Conservation (phyloP, 169 alveolate genomes). For the Plasmodium cynomolgi region DNA sequence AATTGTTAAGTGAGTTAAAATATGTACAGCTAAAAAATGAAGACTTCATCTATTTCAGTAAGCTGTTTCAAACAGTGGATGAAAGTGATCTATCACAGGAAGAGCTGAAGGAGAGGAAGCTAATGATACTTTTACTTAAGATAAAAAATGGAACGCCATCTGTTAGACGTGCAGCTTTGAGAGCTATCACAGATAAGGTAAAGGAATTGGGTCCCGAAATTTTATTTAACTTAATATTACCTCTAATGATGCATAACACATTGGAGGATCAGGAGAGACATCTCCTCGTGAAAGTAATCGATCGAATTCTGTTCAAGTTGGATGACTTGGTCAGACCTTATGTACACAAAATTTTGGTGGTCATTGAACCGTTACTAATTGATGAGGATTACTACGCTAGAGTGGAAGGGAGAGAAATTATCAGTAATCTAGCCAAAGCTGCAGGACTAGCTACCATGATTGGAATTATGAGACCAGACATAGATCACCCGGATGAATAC, state of each 20-base stretch:
- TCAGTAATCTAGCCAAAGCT: conserved; percentile 95
- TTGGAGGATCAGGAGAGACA: conserved; percentile 99
- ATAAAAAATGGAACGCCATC: conserved; percentile 99
- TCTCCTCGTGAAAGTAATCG: conserved; percentile 97
- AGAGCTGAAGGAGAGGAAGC: conserved; percentile 96
- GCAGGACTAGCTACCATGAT: conserved; percentile 99
- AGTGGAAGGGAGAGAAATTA: conserved; percentile 99
- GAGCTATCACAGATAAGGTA: conserved; percentile 96
- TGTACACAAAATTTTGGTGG: conserved; percentile 98
- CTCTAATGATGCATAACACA: conserved; percentile 97
- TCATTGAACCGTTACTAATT: conserved; percentile 98
- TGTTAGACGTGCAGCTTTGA: conserved; percentile 95
- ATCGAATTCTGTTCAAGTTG: conserved; percentile 96
- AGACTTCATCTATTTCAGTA: conserved; percentile 92
- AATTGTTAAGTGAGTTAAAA: conserved; percentile 74
- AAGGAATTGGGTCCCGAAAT: conserved; percentile 98
- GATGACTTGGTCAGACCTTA: conserved; percentile 98
- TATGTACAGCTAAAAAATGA: conserved; percentile 93
- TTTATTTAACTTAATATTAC: conserved; percentile 96
- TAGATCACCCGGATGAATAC: conserved; percentile 99
- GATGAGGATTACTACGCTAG: conserved; percentile 99
- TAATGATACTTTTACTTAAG: conserved; percentile 94
- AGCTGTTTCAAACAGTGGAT: conserved; percentile 91
- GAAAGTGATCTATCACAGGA: conserved; percentile 95
- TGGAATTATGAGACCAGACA: conserved; percentile 99